phyloP scores from a whole-genome alignment of 108 stramenopile species.

The Cyclotella cryptica region DNA sequence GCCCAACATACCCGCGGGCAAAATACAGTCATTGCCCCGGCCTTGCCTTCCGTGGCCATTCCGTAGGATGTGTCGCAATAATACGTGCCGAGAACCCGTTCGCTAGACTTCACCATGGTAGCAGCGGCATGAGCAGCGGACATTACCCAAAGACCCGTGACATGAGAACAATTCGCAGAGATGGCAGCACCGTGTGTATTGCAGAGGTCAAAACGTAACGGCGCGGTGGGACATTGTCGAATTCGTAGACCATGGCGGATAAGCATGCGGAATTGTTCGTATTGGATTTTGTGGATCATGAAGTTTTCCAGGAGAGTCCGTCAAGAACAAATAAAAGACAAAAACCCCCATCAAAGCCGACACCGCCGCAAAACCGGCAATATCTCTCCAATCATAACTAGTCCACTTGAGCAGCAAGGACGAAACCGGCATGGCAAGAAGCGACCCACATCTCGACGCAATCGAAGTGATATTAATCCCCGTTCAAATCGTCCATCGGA shows the following conservation, averaged over 20 bases:
- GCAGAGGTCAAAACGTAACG: conserved; percentile 19
- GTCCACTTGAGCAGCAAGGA: conserved; percentile 62
- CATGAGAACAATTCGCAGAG: conserved; percentile 58
- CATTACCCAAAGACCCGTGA: conserved; percentile 83
- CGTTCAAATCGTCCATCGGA: conserved; percentile 64
- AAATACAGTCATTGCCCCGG: conserved; percentile 71
- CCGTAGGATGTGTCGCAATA: conserved; percentile 74
- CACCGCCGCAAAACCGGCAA: conserved; percentile 64
- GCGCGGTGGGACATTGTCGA: conserved; percentile 16
- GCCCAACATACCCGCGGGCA: conserved; percentile 67
- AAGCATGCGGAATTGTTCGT: conserved; percentile 39
- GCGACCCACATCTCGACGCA: conserved; percentile 74
- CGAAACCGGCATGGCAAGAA: conserved; percentile 70
- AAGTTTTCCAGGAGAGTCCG: conserved; percentile 65
- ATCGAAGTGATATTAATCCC: conserved; percentile 76
- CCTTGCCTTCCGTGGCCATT: conserved; percentile 60
- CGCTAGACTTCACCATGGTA: conserved; percentile 71
- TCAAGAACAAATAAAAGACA: conserved; percentile 61
- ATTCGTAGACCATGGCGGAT: conserved; percentile 1
- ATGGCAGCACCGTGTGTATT: conserved; percentile 57
- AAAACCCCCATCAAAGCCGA: conserved; percentile 56
- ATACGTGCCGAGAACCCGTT: conserved; percentile 77
- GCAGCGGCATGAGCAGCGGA: conserved; percentile 82
- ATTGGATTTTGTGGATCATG: conserved; percentile 85
- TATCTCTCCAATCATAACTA: conserved; percentile 60